Base-by-base conservation (phyloP, 768 basidiomycete genomes). In the Rhizopogon sp. region DNA sequence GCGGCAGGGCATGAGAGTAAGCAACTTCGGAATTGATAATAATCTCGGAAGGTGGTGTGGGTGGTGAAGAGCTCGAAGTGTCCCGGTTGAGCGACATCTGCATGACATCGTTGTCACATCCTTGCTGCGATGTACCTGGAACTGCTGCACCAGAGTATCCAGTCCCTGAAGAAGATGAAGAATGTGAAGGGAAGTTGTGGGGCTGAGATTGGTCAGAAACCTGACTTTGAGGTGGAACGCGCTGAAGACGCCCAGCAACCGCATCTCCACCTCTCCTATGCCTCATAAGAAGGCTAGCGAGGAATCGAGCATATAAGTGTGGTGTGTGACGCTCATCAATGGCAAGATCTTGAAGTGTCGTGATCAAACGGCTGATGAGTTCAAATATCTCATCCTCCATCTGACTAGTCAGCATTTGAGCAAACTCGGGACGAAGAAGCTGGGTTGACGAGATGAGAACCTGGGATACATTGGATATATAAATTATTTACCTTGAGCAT, bases 271-370 rank as follows among this genome's bases (percentile, higher is more conserved):
- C 86, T 50, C 79, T 79, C n/a, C 84, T 81, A 65, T 89, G 82
- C 53, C 79, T 80, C 31, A 82, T 80, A 17, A 92, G 73, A 28
- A 91, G 72, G n/a, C 84, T 77, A 0, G 85, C 82, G 6, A 92
- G 77, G 76, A 92, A 92, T 13, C 88, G 82, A 11, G 90, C 87
- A 61, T 91, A 90, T 35, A 91, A 74, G 59, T 83, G 85, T 2
- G 88, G 90, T 0, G 88, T 89, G 64, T 92, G 90, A 13, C 85
- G 79, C 60, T 88, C 87, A 61, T 92, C 90, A 49, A 91, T 88
- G 14, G 89, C 86, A 47, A 90, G 82, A 54, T 85, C 84, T 11
- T 83, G 79, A 52, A 91, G 70, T 0, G 82, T 86, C 57, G 86
- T 81, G 60, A 92, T 90, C 20, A 92, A 76, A 9, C 80, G 79